Evolutionary conservation across 2,329 filamentous ascomycete genomes (phyloP).

Genomic region (Ophiostoma perfectum): DNA sequence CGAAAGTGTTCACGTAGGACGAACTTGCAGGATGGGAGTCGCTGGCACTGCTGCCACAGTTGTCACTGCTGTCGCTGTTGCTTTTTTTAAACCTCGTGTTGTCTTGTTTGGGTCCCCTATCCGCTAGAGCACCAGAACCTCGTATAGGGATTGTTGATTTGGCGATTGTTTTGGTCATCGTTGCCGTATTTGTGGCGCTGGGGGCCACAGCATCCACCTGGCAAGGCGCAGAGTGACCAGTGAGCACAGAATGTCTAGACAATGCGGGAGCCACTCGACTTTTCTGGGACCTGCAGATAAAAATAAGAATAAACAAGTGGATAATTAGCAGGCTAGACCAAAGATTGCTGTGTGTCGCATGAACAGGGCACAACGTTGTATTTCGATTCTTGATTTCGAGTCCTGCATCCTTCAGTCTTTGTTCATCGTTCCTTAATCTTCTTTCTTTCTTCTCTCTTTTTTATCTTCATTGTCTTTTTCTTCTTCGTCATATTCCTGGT

Average conservation of each 20-base stretch:
- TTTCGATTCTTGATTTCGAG: background rate
- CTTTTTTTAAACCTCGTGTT: conserved; percentile 20
- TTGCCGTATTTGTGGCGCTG: conserved; percentile 15
- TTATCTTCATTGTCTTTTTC: background rate
- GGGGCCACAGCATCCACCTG: conserved; percentile 16
- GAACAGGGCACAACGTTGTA: background rate
- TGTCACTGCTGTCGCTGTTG: background rate
- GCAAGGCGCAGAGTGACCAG: background rate
- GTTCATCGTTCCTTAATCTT: background rate
- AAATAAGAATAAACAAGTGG: conserved; percentile 15
- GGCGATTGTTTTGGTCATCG: conserved; percentile 12
- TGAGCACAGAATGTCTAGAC: background rate
- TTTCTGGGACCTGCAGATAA: conserved; percentile 17
- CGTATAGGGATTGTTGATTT: conserved; percentile 23
- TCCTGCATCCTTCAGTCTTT: background rate
- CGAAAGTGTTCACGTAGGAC: too few species aligned
- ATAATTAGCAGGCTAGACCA: background rate
- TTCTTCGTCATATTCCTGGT: background rate
- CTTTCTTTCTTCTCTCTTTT: background rate
- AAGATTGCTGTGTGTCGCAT: background rate
- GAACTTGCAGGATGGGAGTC: too few species aligned
- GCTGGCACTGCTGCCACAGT: background rate
- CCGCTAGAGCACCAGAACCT: conserved; percentile 21
- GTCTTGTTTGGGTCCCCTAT: conserved; percentile 16
- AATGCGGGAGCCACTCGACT: conserved; percentile 17